Evolutionary conservation across 768 basidiomycete genomes (phyloP).

Genomic region (Tephrocybe sp.): DNA sequence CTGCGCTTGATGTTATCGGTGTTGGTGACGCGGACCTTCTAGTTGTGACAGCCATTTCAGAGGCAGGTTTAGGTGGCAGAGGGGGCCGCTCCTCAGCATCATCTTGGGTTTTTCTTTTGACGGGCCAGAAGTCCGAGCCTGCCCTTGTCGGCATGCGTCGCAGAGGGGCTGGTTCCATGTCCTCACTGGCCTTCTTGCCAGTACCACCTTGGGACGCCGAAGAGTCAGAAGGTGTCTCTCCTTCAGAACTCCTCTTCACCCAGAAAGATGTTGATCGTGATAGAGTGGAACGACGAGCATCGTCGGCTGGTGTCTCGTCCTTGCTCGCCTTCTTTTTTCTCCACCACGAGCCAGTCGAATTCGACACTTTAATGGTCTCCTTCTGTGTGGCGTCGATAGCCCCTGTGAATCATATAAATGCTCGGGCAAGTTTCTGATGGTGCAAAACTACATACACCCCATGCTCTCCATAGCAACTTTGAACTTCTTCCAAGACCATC

Average conservation of each 20-base stretch:
- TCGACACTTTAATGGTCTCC: conserved; percentile 40
- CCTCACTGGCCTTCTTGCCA: conserved; percentile 2
- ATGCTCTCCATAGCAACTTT: conserved; percentile 76
- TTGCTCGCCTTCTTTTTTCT: conserved; percentile 45
- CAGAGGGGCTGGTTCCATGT: conserved; percentile 7
- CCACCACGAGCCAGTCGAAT: conserved; percentile 20
- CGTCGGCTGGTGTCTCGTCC: conserved; percentile 16
- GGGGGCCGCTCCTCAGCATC: conserved; percentile 27
- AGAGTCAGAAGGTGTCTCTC: conserved; percentile 10
- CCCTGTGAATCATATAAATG: conserved; percentile 58
- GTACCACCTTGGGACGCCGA: too few species aligned
- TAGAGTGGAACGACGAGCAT: conserved; percentile 12
- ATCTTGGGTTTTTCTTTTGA: conserved; percentile 21
- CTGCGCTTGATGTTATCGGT: conserved; percentile 17
- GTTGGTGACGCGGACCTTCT: conserved; percentile 7
- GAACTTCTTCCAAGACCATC: conserved; percentile 86
- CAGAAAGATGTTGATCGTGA: conserved; percentile 13
- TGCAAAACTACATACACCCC: conserved; percentile 60
- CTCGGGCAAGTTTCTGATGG: neutral
- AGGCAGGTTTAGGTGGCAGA: conserved; percentile 26
- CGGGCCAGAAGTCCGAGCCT: conserved; percentile 24
- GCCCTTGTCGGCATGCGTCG: conserved; percentile 16
- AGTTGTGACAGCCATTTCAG: conserved; percentile 21
- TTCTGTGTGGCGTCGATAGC: conserved; percentile 60
- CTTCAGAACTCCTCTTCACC: conserved; percentile 11